Percentiles rank a stretch among this genome's conserved stretches.
phyloP scores from a whole-genome alignment of 106 monocot species.

The Amphibolis antarctica region DNA sequence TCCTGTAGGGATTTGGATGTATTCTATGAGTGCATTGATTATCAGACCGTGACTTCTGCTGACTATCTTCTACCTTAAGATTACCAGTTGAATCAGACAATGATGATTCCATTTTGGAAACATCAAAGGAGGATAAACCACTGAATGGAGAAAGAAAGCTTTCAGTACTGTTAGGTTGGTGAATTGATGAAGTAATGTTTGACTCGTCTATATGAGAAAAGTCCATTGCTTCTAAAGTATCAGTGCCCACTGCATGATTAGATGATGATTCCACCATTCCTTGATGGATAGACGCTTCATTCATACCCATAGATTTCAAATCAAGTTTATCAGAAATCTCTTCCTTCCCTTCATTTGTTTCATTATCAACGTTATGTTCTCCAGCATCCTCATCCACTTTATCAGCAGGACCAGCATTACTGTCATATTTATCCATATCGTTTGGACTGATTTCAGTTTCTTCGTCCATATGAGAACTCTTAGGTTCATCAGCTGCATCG shows the following conservation, averaged over 20 bases:
- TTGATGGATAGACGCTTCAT: constrained; percentile 10
- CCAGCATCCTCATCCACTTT: constrained; percentile 21
- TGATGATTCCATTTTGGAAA: constrained; percentile 25
- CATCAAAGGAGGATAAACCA: constrained; percentile 21
- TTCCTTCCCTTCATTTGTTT: constrained; percentile 4
- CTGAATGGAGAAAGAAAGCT: constrained; percentile 28
- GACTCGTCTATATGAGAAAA: constrained; percentile 8
- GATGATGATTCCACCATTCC: constrained; percentile 19
- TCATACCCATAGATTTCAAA: constrained; percentile 21
- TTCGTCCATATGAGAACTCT: background rate
- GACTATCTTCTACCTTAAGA: constrained; percentile 27
- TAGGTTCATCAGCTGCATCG: background rate
- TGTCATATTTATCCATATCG: constrained; percentile 15
- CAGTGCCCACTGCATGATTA: constrained; percentile 8
- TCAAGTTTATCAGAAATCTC: constrained; percentile 19
- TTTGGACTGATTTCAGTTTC: background rate
- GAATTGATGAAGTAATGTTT: constrained; percentile 15
- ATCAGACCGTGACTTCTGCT: constrained; percentile 18
- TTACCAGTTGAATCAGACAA: constrained; percentile 34
- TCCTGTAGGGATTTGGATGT: constrained; percentile 69
- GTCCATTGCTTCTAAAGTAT: constrained; percentile 13
- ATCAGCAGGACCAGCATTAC: constrained; percentile 14
- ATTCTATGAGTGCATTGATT: constrained; percentile 24
- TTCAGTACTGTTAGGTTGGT: constrained; percentile 33
- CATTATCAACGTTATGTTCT: constrained; percentile 12